These are phyloP conservation scores for Lasiosphaeris hirsuta DNA, from an alignment of 495 filamentous ascomycete species.

Conservation along the genomic window DNA sequence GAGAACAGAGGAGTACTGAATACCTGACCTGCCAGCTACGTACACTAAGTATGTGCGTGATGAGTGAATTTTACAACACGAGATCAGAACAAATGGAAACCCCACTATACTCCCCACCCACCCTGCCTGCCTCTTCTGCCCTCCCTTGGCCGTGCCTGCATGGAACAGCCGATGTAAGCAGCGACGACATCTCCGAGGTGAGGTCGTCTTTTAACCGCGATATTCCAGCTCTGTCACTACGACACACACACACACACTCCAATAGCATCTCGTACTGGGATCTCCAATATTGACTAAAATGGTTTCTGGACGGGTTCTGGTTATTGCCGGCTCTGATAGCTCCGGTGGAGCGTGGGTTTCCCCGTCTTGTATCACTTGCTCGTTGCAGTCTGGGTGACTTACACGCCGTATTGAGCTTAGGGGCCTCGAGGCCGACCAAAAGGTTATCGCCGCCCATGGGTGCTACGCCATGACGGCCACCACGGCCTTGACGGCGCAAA, in stretches of 20 bases:
- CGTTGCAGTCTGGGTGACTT: slow-evolving; percentile 2
- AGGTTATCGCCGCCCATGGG: slow-evolving; percentile 85
- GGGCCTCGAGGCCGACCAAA: slow-evolving; percentile 96
- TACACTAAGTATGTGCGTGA: not conserved
- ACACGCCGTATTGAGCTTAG: slow-evolving; percentile 39
- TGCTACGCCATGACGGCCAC: slow-evolving; percentile 97
- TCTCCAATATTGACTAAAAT: slow-evolving; percentile 9
- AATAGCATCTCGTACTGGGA: not conserved
- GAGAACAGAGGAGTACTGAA: too few relatives aligned
- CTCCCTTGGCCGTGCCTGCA: not conserved
- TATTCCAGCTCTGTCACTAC: too few relatives aligned
- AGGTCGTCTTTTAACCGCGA: too few relatives aligned
- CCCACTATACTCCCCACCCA: slow-evolving; percentile 8
- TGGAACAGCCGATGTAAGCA: not conserved
- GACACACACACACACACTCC: too few relatives aligned
- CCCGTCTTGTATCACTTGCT: not conserved
- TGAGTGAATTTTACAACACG: not conserved
- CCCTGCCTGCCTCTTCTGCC: not conserved
- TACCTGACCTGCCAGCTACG: too few relatives aligned
- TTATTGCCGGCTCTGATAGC: slow-evolving; percentile 88
- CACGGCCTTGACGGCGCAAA: slow-evolving; percentile 91
- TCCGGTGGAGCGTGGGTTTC: slow-evolving; percentile 79
- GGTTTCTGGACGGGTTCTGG: slow-evolving; percentile 56
- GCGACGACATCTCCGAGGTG: too few relatives aligned
- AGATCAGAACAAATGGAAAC: not conserved